Conservation (phyloP, 2,329 filamentous ascomycete species). For the Acephala macrosclerotiorum region DNA sequence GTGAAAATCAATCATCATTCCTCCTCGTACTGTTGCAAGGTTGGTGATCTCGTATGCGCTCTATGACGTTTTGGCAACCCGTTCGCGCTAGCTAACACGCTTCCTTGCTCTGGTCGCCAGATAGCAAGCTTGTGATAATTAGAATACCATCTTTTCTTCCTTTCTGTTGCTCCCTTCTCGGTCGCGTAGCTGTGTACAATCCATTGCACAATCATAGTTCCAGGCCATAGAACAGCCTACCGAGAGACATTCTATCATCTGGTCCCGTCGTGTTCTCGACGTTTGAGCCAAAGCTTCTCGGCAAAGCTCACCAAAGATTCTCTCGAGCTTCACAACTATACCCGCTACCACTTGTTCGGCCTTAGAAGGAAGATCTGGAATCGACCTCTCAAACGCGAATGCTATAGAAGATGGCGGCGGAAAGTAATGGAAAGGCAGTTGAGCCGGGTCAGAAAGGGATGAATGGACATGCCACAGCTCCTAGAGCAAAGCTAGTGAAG, state of each 20-base stretch:
- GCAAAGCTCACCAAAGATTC: slow-evolving; percentile 7
- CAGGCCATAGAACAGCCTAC: background rate
- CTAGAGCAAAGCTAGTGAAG: slow-evolving; percentile 42
- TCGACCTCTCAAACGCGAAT: slow-evolving; percentile 28
- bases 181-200: slow-evolving; percentile 4
- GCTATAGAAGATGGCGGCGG: slow-evolving; percentile 46
- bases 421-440: slow-evolving; percentile 47
- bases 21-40: background rate
- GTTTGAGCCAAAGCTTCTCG: slow-evolving; percentile 16
- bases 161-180: background rate
- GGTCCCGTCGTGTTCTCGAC: slow-evolving; percentile 8
- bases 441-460: slow-evolving; percentile 43
- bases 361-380: slow-evolving; percentile 13
- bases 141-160: background rate
- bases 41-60: background rate
- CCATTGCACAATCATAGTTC: background rate
- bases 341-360: background rate
- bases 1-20: background rate
- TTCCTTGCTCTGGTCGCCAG: slow-evolving; percentile 9
- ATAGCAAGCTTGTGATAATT: slow-evolving; percentile 17
- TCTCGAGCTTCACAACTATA: background rate
- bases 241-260: background rate
- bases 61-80: slow-evolving; percentile 13
- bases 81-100: background rate
- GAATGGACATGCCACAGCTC: slow-evolving; percentile 47